phyloP scores from a whole-genome alignment of 495 filamentous ascomycete genomes.

The Trichoderma orchidacearum region DNA sequence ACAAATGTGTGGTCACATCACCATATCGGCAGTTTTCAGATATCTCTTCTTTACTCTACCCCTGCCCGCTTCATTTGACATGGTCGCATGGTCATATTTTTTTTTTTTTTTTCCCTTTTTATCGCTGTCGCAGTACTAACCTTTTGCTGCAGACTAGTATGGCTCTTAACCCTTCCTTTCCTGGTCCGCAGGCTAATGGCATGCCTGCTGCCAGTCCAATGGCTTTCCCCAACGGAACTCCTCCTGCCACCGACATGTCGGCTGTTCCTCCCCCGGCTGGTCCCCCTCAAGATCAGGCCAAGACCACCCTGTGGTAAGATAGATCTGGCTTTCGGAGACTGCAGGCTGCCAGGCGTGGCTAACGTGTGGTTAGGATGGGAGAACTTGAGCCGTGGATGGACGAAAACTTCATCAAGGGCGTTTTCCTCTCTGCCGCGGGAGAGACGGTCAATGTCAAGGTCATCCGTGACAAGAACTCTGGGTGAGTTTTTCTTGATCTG shows the following conservation, averaged over 20 bases:
- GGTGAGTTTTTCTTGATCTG: conserved; percentile 45
- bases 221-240: conserved; percentile 1
- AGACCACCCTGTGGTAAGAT: conserved; percentile 33
- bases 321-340: not conserved
- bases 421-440: conserved; percentile 74
- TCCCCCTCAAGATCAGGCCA: conserved; percentile 13
- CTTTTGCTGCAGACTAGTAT: not conserved
- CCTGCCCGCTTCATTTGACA: too few relatives aligned
- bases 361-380: conserved; percentile 67
- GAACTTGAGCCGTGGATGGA: conserved; percentile 99
- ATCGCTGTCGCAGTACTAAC: not conserved
- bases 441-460: conserved; percentile 98
- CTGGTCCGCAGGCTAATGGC: not conserved
- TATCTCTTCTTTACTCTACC: too few relatives aligned
- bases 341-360: conserved; percentile 1
- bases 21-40: too few relatives aligned
- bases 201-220: not conserved
- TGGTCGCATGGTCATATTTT: too few relatives aligned
- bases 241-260: not conserved
- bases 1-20: too few relatives aligned
- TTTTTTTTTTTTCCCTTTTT: not conserved
- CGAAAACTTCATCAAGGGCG: conserved; percentile 91
- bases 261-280: not conserved
- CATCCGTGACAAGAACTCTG: conserved; percentile 98
- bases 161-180: not conserved